Conservation (phyloP, 352 stramenopile species). For the Globisporangium cystogenes region DNA sequence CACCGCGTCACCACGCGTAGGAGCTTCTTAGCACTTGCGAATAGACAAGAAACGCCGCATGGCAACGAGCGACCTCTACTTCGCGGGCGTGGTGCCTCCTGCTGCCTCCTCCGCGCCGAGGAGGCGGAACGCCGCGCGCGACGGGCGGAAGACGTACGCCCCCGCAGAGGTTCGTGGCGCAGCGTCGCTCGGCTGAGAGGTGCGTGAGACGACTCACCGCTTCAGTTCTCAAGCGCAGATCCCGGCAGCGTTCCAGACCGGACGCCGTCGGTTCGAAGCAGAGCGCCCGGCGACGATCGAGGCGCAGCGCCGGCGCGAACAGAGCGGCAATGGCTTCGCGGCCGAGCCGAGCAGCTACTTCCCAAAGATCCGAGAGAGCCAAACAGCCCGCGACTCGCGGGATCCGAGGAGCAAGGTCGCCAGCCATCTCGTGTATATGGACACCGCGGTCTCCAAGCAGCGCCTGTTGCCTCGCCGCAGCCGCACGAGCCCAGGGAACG, state of each 20-base stretch:
- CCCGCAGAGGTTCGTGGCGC: conserved; percentile 18
- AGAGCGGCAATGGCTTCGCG: conserved; percentile 22
- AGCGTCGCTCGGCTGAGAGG: not conserved
- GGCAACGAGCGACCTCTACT: not conserved
- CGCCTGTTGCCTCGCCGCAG: conserved; percentile 2
- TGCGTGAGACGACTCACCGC: not conserved
- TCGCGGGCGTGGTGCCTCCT: conserved; percentile 6
- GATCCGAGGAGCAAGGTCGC: conserved; percentile 28
- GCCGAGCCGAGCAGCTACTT: conserved; percentile 41
- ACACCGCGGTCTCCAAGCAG: conserved; percentile 7
- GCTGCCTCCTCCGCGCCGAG: not conserved
- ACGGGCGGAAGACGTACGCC: conserved; percentile 29
- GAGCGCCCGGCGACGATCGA: conserved; percentile 31
- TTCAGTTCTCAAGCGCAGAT: conserved; percentile 15
- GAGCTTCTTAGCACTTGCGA: no score
- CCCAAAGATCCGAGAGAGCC: conserved; percentile 42
- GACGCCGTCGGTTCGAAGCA: conserved; percentile 17
- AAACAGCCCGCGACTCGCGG: conserved; percentile 29
- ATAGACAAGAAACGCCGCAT: not conserved
- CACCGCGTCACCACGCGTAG: no score
- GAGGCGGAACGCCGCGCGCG: conserved; percentile 7
- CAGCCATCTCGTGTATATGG: conserved; percentile 6
- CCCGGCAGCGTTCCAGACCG: conserved; percentile 19
- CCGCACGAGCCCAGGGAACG: not conserved
- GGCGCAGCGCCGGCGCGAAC: conserved; percentile 17